Conservation (phyloP, 1,139 yeast species). For the Yamadazyma conglobata region DNA sequence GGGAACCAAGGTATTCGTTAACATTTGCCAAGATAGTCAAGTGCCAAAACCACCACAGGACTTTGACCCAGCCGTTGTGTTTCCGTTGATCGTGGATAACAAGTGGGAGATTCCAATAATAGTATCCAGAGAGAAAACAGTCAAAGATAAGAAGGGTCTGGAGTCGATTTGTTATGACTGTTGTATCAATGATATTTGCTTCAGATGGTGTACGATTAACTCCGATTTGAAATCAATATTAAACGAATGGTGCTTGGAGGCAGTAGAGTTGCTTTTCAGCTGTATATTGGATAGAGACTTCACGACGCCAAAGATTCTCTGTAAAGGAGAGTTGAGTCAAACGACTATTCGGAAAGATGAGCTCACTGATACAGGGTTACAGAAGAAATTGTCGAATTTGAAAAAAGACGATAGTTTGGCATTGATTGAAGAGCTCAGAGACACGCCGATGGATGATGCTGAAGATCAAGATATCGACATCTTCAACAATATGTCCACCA, state of each 20-base stretch:
- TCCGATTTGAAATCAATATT: slow-evolving; percentile 44
- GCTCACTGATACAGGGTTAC: slow-evolving; percentile 28
- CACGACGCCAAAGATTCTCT: slow-evolving; percentile 58
- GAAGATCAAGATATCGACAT: slow-evolving; percentile 14
- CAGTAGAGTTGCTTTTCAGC: slow-evolving; percentile 52
- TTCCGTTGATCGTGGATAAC: slow-evolving; percentile 63
- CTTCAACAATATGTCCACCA: slow-evolving; percentile 3
- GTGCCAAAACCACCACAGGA: slow-evolving; percentile 53
- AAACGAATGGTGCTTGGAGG: slow-evolving; percentile 65
- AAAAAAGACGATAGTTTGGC: slow-evolving; percentile 40
- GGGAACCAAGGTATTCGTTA: slow-evolving; percentile 70
- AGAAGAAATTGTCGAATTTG: slow-evolving; percentile 29
- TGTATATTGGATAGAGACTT: slow-evolving; percentile 38
- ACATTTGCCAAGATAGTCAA: slow-evolving; percentile 62
- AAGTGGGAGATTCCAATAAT: slow-evolving; percentile 85
- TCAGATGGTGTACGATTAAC: slow-evolving; percentile 61
- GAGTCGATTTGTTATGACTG: slow-evolving; percentile 71
- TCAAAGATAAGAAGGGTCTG: slow-evolving; percentile 66
- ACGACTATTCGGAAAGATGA: slow-evolving; percentile 35
- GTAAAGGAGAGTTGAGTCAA: slow-evolving; percentile 50
- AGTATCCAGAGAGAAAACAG: slow-evolving; percentile 53
- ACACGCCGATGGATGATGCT: slow-evolving; percentile 10
- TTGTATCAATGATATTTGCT: slow-evolving; percentile 59
- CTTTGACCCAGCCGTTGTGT: slow-evolving; percentile 56
- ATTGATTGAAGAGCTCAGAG: slow-evolving; percentile 35